Conservation (phyloP, 805 yeast genomes). For the Sugiyamaella qingdaonensis region DNA sequence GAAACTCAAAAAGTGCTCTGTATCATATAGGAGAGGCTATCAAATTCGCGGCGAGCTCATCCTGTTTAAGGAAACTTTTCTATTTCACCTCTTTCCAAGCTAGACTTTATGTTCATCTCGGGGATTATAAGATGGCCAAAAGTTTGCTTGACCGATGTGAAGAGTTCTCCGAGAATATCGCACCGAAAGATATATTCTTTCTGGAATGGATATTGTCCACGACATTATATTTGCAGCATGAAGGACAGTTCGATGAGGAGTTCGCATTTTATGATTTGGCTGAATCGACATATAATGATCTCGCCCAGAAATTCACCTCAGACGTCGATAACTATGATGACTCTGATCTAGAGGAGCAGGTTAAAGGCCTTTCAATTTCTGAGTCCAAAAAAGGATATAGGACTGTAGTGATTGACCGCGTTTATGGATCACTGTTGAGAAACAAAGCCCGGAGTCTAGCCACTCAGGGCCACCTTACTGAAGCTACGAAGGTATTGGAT, state of each 20-base stretch:
- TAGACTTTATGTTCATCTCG: conserved; percentile 15
- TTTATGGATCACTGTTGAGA: conserved; percentile 4
- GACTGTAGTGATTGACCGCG: not conserved
- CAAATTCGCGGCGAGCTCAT: conserved; percentile 10
- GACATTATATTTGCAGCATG: conserved; percentile 15
- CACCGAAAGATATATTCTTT: conserved; percentile 8
- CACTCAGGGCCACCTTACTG: conserved; percentile 12
- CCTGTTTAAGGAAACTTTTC: conserved; percentile 5
- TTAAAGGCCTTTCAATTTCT: not conserved
- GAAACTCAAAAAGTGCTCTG: conserved; percentile 13
- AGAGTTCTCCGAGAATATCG: conserved; percentile 8
- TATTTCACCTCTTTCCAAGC: conserved; percentile 13
- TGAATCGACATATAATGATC: conserved; percentile 8
- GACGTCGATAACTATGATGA: not conserved
- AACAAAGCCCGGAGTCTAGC: conserved; percentile 15
- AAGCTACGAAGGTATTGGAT: conserved; percentile 12
- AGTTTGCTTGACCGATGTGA: conserved; percentile 13
- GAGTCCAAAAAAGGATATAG: not conserved
- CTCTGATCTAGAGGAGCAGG: not conserved
- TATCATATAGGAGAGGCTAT: conserved; percentile 18
- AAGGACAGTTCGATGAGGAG: conserved; percentile 16
- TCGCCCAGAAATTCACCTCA: not conserved
- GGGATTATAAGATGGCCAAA: conserved; percentile 12
- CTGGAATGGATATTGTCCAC: conserved; percentile 16
- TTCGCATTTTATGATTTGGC: conserved; percentile 15